Evolutionary conservation across 805 yeast species (phyloP), one percentile per base, ranked within the genome.

Genomic region (Starmera quercuum): DNA sequence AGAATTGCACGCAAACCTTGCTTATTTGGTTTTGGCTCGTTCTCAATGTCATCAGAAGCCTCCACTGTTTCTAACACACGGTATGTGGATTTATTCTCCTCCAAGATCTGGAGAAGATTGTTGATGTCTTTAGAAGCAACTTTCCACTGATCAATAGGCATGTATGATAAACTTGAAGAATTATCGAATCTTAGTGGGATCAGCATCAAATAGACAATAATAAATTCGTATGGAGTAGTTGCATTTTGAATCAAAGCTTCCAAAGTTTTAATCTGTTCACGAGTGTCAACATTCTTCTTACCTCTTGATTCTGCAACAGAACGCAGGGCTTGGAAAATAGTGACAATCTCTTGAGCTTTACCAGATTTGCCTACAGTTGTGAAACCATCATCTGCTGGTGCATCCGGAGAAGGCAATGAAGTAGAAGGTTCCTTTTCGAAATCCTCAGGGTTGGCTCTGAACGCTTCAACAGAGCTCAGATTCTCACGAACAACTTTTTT

Each of bases 151-250:
- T 72, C 81, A 31, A 76, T 50, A 18, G 96, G 81, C 81, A 87
- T 81, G 54, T 71, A 80, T 21, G 81, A 55, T 39, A 77, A 76
- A 46, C 72, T 71, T 4, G 83, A 60, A 31, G 78, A 71, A 26
- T 83, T 69, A 57, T 92, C 99, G 52, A 87, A 87, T 56, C 97
- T 76, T 44, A 86, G 69, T 17, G 97, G 87, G 40, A 92, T 75
- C 55, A 90, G 71, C 66, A 84, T 74, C 57, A 86, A 75, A 56
- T 83, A 77, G 33, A 87, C 73, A 26, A 81, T 66, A 47, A 92
- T 84, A 44, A 68, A 66, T 64, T 92, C 95, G 59, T 83, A 92
- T 20, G 85, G 72, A 18, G 66, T 52, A 9, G 73, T 64, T 36
- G 79, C 68, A 9, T 61, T 49, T 15, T 51, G 47, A 31, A 71